Conservation (phyloP, 2,329 filamentous ascomycete species). For the Colletotrichum sp. region DNA sequence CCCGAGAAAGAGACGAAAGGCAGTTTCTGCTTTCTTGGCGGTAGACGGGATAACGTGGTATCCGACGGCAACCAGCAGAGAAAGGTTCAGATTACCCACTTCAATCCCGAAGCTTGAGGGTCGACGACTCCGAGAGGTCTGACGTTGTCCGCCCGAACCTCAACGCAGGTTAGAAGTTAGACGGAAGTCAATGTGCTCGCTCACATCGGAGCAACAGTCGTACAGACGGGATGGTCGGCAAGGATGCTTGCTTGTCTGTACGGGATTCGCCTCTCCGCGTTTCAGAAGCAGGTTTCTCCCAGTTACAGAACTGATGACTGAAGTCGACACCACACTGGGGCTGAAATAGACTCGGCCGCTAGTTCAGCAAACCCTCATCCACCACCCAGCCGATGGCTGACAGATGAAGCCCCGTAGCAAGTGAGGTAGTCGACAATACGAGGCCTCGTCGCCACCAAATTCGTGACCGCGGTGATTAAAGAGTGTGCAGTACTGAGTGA, state of each 20-base stretch:
- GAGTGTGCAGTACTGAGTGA: neutral
- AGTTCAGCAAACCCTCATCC: neutral
- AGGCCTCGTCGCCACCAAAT: neutral
- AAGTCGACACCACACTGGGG: neutral
- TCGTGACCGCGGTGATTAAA: neutral
- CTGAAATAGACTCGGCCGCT: neutral
- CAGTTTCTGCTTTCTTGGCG: neutral
- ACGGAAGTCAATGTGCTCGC: neutral
- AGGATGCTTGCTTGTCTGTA: neutral
- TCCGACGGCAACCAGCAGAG: neutral
- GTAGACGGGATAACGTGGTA: neutral
- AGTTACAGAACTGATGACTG: neutral
- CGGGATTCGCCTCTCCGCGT: slow-evolving; percentile 22
- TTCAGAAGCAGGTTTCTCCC: slow-evolving; percentile 19
- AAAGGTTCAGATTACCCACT: neutral
- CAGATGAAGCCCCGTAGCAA: neutral
- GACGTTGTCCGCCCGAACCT: slow-evolving; percentile 10
- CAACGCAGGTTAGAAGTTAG: neutral
- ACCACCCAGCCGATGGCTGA: neutral
- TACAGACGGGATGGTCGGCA: neutral
- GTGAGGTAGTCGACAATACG: neutral
- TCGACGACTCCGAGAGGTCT: neutral
- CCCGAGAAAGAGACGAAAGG: neutral
- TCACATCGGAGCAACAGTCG: neutral
- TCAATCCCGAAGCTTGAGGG: neutral